Percentiles rank a stretch among this genome's conserved stretches.
Evolutionary conservation across 106 monocot genomes (phyloP).

Genomic region (Phalaenopsis aphrodite): DNA sequence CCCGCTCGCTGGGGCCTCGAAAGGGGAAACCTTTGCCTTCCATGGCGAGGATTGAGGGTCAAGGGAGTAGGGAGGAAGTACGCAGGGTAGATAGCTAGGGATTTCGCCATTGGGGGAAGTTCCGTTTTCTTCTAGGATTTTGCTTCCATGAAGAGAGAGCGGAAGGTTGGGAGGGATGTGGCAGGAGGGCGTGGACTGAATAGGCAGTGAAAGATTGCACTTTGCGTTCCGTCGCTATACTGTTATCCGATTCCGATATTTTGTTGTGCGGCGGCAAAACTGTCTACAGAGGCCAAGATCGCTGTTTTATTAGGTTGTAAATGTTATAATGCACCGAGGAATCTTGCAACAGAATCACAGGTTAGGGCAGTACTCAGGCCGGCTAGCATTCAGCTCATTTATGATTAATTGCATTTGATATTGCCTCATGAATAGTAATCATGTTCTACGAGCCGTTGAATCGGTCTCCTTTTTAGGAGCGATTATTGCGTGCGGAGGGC

Average conservation of each 20-base stretch:
- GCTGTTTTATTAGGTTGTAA: not conserved
- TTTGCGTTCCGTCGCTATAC: not conserved
- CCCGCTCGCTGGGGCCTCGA: conserved; percentile 16
- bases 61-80: conserved; percentile 34
- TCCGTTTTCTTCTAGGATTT: not conserved
- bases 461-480: too few relatives aligned
- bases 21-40: conserved; percentile 21
- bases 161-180: not conserved
- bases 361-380: too few relatives aligned
- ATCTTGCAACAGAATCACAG: too few relatives aligned
- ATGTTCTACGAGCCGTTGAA: too few relatives aligned
- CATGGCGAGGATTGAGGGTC: conserved; percentile 29
- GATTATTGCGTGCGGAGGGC: too few relatives aligned
- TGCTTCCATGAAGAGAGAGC: not conserved
- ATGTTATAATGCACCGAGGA: too few relatives aligned
- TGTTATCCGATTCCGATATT: not conserved
- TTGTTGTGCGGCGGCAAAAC: not conserved
- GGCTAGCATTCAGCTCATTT: too few relatives aligned
- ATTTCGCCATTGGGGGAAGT: conserved; percentile 38
- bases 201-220: not conserved
- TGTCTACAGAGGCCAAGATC: not conserved
- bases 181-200: not conserved
- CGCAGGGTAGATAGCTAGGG: conserved; percentile 34
- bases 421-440: too few relatives aligned
- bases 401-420: too few relatives aligned